Conservation (phyloP, 176 grass and related monocot genomes). For the Musa schizocarpa region DNA sequence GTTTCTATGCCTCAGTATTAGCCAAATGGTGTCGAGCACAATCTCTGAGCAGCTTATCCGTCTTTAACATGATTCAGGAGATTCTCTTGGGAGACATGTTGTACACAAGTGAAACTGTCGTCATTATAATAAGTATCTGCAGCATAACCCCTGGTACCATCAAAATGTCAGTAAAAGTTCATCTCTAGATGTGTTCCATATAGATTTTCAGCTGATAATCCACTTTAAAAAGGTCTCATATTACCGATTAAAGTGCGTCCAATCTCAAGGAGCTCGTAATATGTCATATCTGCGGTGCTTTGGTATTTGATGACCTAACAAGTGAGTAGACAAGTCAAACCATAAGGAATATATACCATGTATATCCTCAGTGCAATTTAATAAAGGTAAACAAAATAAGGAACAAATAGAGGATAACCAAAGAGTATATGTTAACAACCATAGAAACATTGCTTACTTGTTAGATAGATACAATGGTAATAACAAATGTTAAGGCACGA, state of each 20-base stretch:
- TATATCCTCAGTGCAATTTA: background rate
- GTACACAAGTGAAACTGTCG: conserved; percentile 50
- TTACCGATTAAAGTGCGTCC: background rate
- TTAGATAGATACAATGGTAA: too few species aligned
- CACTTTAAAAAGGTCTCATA: background rate
- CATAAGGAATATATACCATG: background rate
- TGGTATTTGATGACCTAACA: background rate
- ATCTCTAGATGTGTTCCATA: background rate
- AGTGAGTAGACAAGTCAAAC: background rate
- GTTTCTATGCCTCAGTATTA: background rate
- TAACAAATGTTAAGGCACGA: too few species aligned
- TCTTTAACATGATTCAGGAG: conserved; percentile 28
- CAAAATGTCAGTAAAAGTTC: background rate
- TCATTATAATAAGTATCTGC: conserved; percentile 59
- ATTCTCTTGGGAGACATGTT: conserved; percentile 85
- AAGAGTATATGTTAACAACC: too few species aligned
- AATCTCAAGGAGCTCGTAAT: background rate
- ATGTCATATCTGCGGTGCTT: background rate
- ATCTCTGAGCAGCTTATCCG: background rate
- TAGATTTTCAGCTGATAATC: background rate
- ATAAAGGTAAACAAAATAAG: background rate
- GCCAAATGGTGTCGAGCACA: background rate
- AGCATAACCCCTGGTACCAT: conserved; percentile 43
- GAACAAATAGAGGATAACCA: background rate
- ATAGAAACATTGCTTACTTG: too few species aligned